Evolutionary conservation across 345 rosid genomes (phyloP), one percentile per base, ranked within the genome.

Genomic region (Brassica incana): DNA sequence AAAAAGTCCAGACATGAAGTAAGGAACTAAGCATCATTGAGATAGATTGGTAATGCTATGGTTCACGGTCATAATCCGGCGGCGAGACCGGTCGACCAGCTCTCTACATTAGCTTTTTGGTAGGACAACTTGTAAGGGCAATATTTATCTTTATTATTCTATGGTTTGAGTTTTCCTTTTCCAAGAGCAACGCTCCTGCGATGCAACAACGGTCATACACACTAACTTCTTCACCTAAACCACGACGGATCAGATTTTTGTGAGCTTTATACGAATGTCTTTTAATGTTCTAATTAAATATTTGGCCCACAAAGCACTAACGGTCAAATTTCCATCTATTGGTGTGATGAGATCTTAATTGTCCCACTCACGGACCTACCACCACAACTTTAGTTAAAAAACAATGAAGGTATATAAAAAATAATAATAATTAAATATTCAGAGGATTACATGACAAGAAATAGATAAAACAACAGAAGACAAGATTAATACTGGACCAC

Each of bases 181-280:
- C 23, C 43, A 30, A 14, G 75, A 74, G 65, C 74, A 48, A 9
- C 71, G 75, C 82, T 74, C 82, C 78, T 67, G 23, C 11, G 5
- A 40, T 5, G 74, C 61, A 36, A 60, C 79, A 80, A 80, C 83
- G 83, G 83, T 80, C 83, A 75, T 74, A 63, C 40, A 50, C 65
- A 68, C 69, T 18, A 60, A 60, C 66, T 62, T 62, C 71, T 32
- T 80, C 14, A 68, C 82, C 75, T 36, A 79, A 79, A 67, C 58
- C 74, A 79, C 33, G 54, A 73, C 30, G 15, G 11, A 25, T 48
- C 63, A 52, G 30, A 67, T 27, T 54, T 27, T 30, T 8, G 16
- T 35, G 15, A 18, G 15, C 29, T n/a, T 16, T 12, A 43, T 77
- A 36, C 9, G 2, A 64, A 6, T 25, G 58, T 79, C 43, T 79